A percentile compares a stretch with the other conserved stretches of the same genome.
Conservation (phyloP, 1,284 basidiomycete species). For the Sphagnurus paluster region DNA sequence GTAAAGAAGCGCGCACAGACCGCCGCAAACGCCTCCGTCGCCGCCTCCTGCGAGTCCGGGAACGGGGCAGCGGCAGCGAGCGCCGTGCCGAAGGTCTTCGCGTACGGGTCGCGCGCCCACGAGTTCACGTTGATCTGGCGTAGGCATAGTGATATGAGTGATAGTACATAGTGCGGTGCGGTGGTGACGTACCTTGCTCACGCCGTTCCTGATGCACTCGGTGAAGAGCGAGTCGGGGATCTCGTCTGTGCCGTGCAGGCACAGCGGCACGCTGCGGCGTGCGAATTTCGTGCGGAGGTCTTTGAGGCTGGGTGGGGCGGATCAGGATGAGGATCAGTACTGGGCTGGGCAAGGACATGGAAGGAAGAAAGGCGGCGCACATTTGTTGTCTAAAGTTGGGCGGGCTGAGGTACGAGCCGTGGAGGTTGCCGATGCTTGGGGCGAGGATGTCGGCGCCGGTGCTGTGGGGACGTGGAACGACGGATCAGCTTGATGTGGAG, state of each 20-base stretch:
- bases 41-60: constrained; percentile 47
- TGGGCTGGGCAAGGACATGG: neutral
- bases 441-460: constrained; percentile 47
- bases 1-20: constrained; percentile 43
- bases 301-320: constrained; percentile 32
- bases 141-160: neutral
- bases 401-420: constrained; percentile 45
- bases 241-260: constrained; percentile 48
- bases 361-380: constrained; percentile 24
- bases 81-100: constrained; percentile 33
- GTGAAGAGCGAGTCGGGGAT: constrained; percentile 43
- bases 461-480: constrained; percentile 22
- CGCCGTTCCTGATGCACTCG: constrained; percentile 46
- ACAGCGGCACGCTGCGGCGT: constrained; percentile 38
- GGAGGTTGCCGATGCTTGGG: constrained; percentile 50
- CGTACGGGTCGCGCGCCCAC: constrained; percentile 48
- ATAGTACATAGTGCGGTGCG: neutral
- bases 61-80: constrained; percentile 37
- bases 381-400: constrained; percentile 49
- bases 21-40: constrained; percentile 41
- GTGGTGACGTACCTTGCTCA: constrained; percentile 37
- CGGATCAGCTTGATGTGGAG: too few species aligned
- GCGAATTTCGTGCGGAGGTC: constrained; percentile 37
- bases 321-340: neutral
- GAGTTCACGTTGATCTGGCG: constrained; percentile 48